Conservation (phyloP, 129 eudicot genomes). For the Tanacetum coccineum region DNA sequence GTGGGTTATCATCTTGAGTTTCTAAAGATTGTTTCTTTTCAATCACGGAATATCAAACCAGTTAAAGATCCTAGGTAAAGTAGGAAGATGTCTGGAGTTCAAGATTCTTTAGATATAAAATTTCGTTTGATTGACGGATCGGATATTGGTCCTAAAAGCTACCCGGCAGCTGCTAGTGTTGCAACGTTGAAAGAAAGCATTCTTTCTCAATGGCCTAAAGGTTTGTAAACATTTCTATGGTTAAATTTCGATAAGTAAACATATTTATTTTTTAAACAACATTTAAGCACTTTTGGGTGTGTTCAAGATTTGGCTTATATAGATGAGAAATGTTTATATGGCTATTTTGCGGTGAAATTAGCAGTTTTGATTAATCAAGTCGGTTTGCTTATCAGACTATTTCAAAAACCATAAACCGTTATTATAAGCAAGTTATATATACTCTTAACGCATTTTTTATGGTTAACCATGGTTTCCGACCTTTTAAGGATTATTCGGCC, state of each 20-base stretch:
- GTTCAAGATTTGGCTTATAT: no score
- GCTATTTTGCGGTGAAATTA: no score
- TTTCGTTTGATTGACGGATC: conserved; percentile 78
- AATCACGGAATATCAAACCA: conserved; percentile 11
- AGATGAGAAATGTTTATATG: no score
- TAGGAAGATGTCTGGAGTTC: conserved; percentile 55
- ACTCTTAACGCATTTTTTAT: no score
- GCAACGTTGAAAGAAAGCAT: conserved; percentile 76
- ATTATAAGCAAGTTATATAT: no score
- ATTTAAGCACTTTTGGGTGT: no score
- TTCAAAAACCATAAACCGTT: no score
- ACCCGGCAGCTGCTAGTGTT: conserved; percentile 70
- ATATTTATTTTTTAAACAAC: no score
- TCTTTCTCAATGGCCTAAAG: conserved; percentile 90
- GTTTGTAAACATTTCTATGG: conserved; percentile 32
- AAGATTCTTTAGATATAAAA: conserved; percentile 80
- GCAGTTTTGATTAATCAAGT: no score
- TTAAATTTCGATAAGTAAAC: not conserved
- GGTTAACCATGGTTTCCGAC: no score
- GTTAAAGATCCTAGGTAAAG: conserved; percentile 29
- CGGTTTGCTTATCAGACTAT: no score
- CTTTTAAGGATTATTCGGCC: no score
- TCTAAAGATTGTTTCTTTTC: conserved; percentile 23
- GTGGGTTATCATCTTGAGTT: conserved; percentile 25
- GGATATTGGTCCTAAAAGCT: conserved; percentile 86